Evolutionary conservation across 345 rosid genomes (phyloP), one percentile per base, ranked within the genome.

Genomic region (Acer campestre): DNA sequence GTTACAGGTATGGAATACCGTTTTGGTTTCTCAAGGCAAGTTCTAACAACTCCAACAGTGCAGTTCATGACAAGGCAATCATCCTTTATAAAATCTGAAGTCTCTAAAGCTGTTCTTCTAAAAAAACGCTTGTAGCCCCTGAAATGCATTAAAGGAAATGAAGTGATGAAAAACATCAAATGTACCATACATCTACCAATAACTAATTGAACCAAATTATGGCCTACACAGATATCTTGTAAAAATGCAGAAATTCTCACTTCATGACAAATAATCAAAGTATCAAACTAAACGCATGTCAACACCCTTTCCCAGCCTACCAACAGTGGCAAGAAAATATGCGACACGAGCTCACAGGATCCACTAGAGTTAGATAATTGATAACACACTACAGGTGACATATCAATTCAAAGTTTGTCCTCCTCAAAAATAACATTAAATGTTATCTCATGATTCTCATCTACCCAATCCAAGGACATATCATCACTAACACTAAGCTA

Each of bases 61-160:
- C 98, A 94, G 80, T 89, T 91, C 82, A 97, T 79, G 80, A 89
- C 61, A 55, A 97, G 91, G 80, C 94, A 89, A 74, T 94, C 94
- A 74, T 93, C 91, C 87, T 93, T 97, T 46, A 94, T 71, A 80
- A 82, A 97, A 63, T 93, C 95, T 51, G 98, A 94, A 17, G 89
- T 83, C 77, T 97, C 98, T 65, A 94, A 81, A 70, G 87, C 84
- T 18, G 90, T 83, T 80, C 98, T 81, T 77, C 87, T 88, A 77
- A 88, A 86, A 83, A 97, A 97, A 18, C 98, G 98, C 82, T 92
- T 93, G 89, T 91, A 94, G 59, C 99, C 99, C 98, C 98, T 97
- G 92, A 68, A 86, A 80, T 51, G 27, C 51, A 49, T 48, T 17
- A 49, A 65, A 63, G 69, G 69, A 74, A 70, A 38, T 61, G 17